Conservation (phyloP, 2,329 filamentous ascomycete species). For the Lasiodiplodia theobromae region DNA sequence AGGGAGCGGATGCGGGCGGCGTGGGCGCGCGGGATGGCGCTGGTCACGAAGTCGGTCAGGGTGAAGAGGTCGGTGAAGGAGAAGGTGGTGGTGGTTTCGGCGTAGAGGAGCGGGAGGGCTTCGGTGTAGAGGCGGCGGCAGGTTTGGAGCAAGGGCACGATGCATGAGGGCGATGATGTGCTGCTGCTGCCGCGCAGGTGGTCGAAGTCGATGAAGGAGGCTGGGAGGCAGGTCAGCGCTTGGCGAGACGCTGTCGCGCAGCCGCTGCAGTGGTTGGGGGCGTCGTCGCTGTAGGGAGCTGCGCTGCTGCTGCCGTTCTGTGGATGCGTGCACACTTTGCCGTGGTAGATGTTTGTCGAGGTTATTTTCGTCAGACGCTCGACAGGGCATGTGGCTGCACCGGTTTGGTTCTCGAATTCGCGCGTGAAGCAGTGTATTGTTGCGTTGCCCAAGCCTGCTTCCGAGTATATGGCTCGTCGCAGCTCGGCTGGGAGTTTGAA, state of each 20-base stretch:
- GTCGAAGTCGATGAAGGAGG: neutral
- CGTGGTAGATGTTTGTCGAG: neutral
- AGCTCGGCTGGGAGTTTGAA: neutral
- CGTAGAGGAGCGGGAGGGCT: neutral
- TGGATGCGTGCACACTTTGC: neutral
- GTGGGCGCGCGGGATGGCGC: neutral
- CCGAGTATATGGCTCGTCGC: neutral
- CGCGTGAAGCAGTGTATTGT: neutral
- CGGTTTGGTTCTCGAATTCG: too few species aligned
- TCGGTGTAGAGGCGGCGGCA: neutral
- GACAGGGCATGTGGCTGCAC: too few species aligned
- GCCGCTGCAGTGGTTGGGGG: neutral
- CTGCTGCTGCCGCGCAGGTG: too few species aligned
- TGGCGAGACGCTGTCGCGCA: neutral
- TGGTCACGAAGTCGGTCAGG: neutral
- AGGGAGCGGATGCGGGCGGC: neutral
- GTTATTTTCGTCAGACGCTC: too few species aligned
- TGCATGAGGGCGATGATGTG: neutral
- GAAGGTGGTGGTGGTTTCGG: neutral
- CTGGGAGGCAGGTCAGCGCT: neutral
- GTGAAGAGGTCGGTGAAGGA: neutral
- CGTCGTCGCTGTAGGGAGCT: neutral
- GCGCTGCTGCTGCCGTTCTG: neutral
- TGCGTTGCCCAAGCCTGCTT: neutral
- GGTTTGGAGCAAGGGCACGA: neutral